Evolutionary conservation across 129 eudicot genomes (phyloP).

Genomic region (Rutidosis leptorrhynchoides): DNA sequence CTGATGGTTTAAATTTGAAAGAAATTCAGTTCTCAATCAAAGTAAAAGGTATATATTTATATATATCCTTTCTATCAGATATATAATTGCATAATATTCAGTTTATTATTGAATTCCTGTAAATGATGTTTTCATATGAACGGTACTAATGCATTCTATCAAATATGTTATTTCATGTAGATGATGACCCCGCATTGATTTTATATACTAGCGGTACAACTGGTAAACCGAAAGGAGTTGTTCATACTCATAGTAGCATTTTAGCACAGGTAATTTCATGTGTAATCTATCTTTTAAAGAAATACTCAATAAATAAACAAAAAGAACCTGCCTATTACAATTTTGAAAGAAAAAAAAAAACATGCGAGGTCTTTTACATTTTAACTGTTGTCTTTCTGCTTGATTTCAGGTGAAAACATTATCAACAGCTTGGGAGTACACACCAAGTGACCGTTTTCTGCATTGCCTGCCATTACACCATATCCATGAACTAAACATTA

Average conservation of each 20-base stretch:
- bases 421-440: constrained; percentile 86
- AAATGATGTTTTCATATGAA: background rate
- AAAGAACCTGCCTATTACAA: background rate
- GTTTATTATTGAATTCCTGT: background rate
- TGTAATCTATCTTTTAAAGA: constrained; percentile 4
- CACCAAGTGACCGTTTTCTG: constrained; percentile 69
- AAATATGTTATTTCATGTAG: constrained; percentile 26
- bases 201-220: constrained; percentile 98
- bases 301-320: background rate
- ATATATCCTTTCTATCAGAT: constrained; percentile 1
- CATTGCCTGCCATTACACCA: constrained; percentile 98
- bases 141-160: too few relatives aligned
- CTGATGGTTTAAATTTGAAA: constrained; percentile 23
- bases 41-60: constrained; percentile 64
- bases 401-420: constrained; percentile 84
- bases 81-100: background rate
- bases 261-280: constrained; percentile 72
- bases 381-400: constrained; percentile 11
- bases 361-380: background rate
- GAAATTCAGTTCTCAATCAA: constrained; percentile 33
- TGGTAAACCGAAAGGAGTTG: constrained; percentile 98
- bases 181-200: constrained; percentile 78
- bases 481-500: constrained; percentile 48
- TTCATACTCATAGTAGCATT: constrained; percentile 83
- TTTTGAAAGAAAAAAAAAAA: background rate